Evolutionary conservation across 2,329 filamentous ascomycete genomes (phyloP), one percentile per base, ranked within the genome.

Genomic region (Talaromyces sp.): DNA sequence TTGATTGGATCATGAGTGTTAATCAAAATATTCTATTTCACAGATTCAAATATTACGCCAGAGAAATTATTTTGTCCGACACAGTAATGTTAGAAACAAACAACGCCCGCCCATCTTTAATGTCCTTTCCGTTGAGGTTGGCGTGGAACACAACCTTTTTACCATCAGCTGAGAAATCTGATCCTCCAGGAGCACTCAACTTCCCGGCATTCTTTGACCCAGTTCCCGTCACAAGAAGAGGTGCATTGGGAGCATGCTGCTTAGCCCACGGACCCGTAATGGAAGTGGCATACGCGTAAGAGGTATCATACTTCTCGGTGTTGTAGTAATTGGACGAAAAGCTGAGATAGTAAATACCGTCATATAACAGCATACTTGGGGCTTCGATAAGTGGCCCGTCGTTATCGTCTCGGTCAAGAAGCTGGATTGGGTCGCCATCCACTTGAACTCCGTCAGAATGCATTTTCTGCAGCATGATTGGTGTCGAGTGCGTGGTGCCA

Each of bases 341-440:
- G 65, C 85, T 83, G 49, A 87, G 71, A 29, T 84, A 75, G 63
- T 86, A 86, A 19, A 73, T 73, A 3, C 81, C 82, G 29, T 77
- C 74, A 10, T 43, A 32, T 2, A 73, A 73, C 43, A 81, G 69
- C 11, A 86, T 65, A 59, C 76, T 78, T 0, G 84, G 84, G 24
- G 83, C 84, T 71, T 86, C 84, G 19, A 86, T 77, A 1, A 85
- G 71, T 14, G 82, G 82, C 1, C 83, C 79, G 62, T 87, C 84
- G 8, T 81, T 75, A 26, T 85, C 82, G 53, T 85, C 84, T 2
- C 86, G 74, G 38, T 86, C 84, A 41, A 82, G 74, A 61, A 85
- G 83, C 61, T 82, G 81, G n/a, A 78, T 70, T 1, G 81, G 66
- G 10, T 73, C 64, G 29, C 82, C 83, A n/a, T 78, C 71, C 19